Base-by-base conservation (phyloP, 306 rosid genomes). In the Vigna nakashimae region DNA sequence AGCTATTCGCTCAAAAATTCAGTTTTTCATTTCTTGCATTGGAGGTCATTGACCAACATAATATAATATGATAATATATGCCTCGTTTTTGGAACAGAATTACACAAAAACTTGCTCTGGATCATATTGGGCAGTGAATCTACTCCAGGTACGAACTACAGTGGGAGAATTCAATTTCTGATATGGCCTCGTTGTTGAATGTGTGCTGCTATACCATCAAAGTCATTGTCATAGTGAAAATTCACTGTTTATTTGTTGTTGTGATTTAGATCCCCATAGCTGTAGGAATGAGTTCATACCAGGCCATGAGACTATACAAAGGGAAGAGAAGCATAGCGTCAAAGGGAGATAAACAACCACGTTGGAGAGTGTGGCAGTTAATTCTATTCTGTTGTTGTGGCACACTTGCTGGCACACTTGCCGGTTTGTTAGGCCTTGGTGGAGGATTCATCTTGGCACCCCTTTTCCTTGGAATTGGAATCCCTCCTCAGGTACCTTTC, bases 401-500 rank as follows among this genome's bases (percentile, higher is more conserved):
- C 9, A 66, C 84, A 3, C 16, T 82, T 62, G 94, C 97, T 67
- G 97, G 97, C n/a, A 66, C 88, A 48, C 80, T 91, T 14, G 97
- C 94, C 53, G 97, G 97, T 14, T 80, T 90, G 81, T 91, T 91
- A 55, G 97, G 97, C 12, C 84, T 91, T 40, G 97, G 97, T 68
- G 94, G 94, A 14, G 94, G 94, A 42, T 91, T 91, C 87, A 90
- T 90, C 60, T 74, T 91, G 72, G 92, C 92, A 6, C 97, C 97
- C 48, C 48, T 43, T 43, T 43, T 43, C 48, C 48, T 43, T 10
- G 92, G 88, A 71, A 80, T 91, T 22, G 94, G 94, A 71, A 87
- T 90, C 55, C 94, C 91, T 68, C 94, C 97, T 78, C 94, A 91
- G 91, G 94, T 91, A 34, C 28, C 17, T n/a, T 59, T 59, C 3